Evolutionary conservation across 768 basidiomycete genomes (phyloP).

Genomic region (Hortiboletus flavorubellus): DNA sequence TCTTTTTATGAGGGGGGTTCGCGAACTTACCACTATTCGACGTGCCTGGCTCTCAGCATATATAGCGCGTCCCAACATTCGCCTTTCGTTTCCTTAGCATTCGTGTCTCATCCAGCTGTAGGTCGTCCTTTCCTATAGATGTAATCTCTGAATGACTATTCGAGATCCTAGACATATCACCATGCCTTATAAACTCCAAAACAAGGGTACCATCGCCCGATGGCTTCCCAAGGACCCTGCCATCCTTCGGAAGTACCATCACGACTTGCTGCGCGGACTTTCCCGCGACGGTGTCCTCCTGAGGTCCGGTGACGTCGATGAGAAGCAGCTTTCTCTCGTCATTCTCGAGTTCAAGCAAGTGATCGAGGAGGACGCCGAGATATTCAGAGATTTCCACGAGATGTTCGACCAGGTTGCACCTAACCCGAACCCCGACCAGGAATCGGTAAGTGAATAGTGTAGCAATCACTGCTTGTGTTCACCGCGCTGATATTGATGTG

Average conservation of each 20-base stretch:
- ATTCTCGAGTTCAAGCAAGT: constrained; percentile 23
- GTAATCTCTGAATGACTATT: neutral
- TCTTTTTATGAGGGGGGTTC: too few species aligned
- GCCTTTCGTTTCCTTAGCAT: neutral
- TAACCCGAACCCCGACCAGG: neutral
- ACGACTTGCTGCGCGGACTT: constrained; percentile 28
- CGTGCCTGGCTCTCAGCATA: neutral
- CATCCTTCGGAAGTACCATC: constrained; percentile 2
- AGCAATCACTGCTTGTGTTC: neutral
- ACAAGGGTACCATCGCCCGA: constrained; percentile 21
- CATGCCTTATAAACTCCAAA: constrained; percentile 15
- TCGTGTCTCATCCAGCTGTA: neutral
- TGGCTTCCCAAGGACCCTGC: constrained; percentile 18
- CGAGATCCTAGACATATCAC: neutral
- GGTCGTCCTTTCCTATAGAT: neutral
- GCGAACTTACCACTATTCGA: too few species aligned
- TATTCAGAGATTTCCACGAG: constrained; percentile 23
- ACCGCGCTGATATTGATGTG: neutral
- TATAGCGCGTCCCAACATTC: constrained; percentile 2
- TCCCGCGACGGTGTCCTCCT: constrained; percentile 13
- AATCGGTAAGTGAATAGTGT: constrained; percentile 4
- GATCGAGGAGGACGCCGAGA: constrained; percentile 20
- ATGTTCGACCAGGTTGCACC: constrained; percentile 21
- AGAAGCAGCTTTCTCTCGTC: constrained; percentile 8
- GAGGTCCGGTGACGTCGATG: constrained; percentile 2